Conservation (phyloP, 805 yeast species). For the Lipomyces chichibuensis region DNA sequence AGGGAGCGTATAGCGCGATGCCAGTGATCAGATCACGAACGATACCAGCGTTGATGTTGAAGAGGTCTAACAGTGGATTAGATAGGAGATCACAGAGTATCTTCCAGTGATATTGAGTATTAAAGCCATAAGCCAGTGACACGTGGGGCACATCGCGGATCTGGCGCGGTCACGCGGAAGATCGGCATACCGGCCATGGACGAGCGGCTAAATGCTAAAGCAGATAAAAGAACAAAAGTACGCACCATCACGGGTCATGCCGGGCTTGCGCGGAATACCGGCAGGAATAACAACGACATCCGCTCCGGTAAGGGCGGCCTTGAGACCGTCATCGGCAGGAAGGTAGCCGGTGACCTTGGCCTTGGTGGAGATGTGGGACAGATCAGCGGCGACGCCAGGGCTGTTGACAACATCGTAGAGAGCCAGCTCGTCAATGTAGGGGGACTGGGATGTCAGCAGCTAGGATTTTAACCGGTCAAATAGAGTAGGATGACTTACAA, state of each 20-base stretch:
- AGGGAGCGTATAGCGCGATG: conserved; percentile 70
- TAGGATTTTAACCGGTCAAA: background rate
- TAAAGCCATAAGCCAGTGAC: background rate
- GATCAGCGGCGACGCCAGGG: conserved; percentile 87
- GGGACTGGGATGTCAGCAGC: conserved; percentile 44
- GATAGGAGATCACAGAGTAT: background rate
- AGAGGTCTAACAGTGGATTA: conserved; percentile 50
- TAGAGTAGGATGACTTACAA: conserved; percentile 40
- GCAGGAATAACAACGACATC: conserved; percentile 91
- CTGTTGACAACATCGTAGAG: conserved; percentile 83
- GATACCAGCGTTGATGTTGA: conserved; percentile 81
- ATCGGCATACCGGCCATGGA: background rate
- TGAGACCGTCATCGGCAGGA: conserved; percentile 66
- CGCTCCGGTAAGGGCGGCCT: conserved; percentile 71
- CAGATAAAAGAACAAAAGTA: background rate
- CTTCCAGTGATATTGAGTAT: background rate
- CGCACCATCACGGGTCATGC: conserved; percentile 82
- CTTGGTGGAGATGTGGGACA: conserved; percentile 77
- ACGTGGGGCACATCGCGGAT: background rate
- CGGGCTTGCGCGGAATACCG: conserved; percentile 92
- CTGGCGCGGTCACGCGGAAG: background rate
- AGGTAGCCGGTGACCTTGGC: conserved; percentile 62
- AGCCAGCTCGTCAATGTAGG: conserved; percentile 64
- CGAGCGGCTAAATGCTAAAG: background rate
- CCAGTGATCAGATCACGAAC: conserved; percentile 73